Conservation (phyloP, 164 flowering plant species). For the Magnolia kwangsiensis region DNA sequence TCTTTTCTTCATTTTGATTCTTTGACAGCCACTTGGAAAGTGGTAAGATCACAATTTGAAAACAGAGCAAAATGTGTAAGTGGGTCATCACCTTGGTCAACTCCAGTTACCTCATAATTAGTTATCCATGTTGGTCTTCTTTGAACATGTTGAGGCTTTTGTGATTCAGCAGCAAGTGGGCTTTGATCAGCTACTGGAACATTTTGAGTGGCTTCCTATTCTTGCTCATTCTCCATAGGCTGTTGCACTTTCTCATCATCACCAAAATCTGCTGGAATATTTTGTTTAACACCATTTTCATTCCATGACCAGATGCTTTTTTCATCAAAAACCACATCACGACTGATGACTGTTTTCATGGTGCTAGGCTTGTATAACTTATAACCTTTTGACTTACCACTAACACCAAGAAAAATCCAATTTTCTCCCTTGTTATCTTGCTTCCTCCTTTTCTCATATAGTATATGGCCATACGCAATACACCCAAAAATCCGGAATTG, state of each 20-base stretch:
- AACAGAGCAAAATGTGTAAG: constrained; percentile 1
- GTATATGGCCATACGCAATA: no score
- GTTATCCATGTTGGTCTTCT: not conserved
- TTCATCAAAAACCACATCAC: constrained; percentile 5
- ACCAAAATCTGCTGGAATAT: not conserved
- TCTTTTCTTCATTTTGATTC: not conserved
- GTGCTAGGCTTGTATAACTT: not conserved
- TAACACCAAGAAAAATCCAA: no score
- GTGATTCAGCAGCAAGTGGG: not conserved
- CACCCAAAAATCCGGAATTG: no score
- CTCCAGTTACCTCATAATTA: not conserved
- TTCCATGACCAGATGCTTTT: not conserved
- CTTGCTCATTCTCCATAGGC: not conserved
- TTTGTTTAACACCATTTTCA: not conserved
- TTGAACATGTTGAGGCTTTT: not conserved
- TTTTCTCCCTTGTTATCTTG: no score
- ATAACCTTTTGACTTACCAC: not conserved
- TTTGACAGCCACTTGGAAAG: not conserved
- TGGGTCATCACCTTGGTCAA: not conserved
- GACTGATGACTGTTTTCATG: not conserved
- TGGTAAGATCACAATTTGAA: not conserved
- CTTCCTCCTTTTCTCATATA: no score
- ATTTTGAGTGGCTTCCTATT: not conserved
- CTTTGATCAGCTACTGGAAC: not conserved
- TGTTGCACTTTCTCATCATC: not conserved